Conservation (phyloP, 371 early-diverging fungal species). For the Mucor indicus region DNA sequence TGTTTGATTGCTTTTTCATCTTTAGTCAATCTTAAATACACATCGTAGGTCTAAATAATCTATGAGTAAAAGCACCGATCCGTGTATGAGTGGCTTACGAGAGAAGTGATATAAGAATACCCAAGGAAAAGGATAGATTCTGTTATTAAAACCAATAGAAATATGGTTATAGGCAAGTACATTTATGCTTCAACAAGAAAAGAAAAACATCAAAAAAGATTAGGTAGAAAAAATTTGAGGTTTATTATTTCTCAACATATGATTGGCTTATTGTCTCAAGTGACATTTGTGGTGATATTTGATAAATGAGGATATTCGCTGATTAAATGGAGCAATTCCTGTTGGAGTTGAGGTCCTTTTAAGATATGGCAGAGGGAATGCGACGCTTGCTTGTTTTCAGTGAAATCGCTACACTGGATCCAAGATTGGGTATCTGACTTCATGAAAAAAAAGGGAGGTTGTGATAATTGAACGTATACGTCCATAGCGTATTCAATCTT, state of each 20-base stretch:
- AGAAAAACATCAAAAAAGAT: too few relatives aligned
- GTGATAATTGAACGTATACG: slow-evolving; percentile 54
- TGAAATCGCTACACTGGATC: slow-evolving; percentile 73
- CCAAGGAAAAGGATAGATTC: slow-evolving; percentile 58
- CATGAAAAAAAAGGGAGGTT: slow-evolving; percentile 64
- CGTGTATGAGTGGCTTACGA: slow-evolving; percentile 23
- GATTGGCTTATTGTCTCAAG: too few relatives aligned
- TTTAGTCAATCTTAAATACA: slow-evolving; percentile 42
- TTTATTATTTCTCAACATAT: too few relatives aligned
- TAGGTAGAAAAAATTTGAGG: too few relatives aligned
- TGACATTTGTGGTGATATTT: too few relatives aligned
- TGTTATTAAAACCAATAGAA: slow-evolving; percentile 52
- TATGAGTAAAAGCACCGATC: background rate
- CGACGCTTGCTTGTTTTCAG: slow-evolving; percentile 68
- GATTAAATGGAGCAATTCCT: slow-evolving; percentile 33
- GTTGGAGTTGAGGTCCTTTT: slow-evolving; percentile 51
- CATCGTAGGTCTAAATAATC: slow-evolving; percentile 45
- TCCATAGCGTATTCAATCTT: slow-evolving; percentile 15
- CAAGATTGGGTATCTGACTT: slow-evolving; percentile 21
- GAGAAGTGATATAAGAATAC: slow-evolving; percentile 51
- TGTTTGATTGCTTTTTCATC: slow-evolving; percentile 49
- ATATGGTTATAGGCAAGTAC: slow-evolving; percentile 52
- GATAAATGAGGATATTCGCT: too few relatives aligned
- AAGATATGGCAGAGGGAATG: slow-evolving; percentile 57
- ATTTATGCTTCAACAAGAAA: too few relatives aligned